Percentiles rank a stretch among this genome's conserved stretches.
phyloP scores from a whole-genome alignment of 768 basidiomycete genomes.

The Lactarius sanguifluus region DNA sequence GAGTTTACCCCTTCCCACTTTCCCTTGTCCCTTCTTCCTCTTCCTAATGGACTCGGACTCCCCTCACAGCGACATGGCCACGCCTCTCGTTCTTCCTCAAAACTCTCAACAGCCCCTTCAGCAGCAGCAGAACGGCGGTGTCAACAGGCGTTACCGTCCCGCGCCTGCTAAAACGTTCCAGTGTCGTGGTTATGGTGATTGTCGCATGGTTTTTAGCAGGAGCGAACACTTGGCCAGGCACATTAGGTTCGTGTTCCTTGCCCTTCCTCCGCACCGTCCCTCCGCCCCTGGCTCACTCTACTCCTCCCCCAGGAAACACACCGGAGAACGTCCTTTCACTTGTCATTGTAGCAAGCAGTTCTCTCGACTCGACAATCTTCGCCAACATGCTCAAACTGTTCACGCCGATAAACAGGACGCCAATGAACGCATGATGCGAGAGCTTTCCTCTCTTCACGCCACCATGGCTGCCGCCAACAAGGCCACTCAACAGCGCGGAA shows the following conservation, averaged over 20 bases:
- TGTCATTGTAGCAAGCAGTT: slow-evolving; percentile 97
- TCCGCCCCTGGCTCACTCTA: slow-evolving; percentile 28
- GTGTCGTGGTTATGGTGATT: slow-evolving; percentile 92
- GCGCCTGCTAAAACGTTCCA: slow-evolving; percentile 93
- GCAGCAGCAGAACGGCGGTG: slow-evolving; percentile 34
- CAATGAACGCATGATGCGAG: slow-evolving; percentile 91
- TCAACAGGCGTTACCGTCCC: slow-evolving; percentile 70
- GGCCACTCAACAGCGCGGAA: slow-evolving; percentile 39
- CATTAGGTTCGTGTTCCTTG: slow-evolving; percentile 66
- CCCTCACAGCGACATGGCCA: slow-evolving; percentile 23
- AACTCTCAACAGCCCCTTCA: slow-evolving; percentile 31
- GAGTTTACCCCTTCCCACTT: slow-evolving; percentile 2
- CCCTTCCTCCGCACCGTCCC: slow-evolving; percentile 27
- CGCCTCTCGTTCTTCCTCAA: slow-evolving; percentile 15
- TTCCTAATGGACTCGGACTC: slow-evolving; percentile 24
- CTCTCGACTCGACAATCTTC: slow-evolving; percentile 92
- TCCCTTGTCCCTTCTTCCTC: not conserved
- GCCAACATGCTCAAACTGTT: slow-evolving; percentile 96
- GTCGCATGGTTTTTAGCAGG: slow-evolving; percentile 94
- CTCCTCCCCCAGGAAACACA: slow-evolving; percentile 76
- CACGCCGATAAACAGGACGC: slow-evolving; percentile 91
- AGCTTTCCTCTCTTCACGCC: slow-evolving; percentile 80
- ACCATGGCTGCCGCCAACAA: slow-evolving; percentile 64
- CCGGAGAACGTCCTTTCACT: slow-evolving; percentile 93
- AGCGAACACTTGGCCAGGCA: slow-evolving; percentile 96